Conservation (phyloP, 2,329 filamentous ascomycete genomes). For the Pseudogymnoascus sp. region DNA sequence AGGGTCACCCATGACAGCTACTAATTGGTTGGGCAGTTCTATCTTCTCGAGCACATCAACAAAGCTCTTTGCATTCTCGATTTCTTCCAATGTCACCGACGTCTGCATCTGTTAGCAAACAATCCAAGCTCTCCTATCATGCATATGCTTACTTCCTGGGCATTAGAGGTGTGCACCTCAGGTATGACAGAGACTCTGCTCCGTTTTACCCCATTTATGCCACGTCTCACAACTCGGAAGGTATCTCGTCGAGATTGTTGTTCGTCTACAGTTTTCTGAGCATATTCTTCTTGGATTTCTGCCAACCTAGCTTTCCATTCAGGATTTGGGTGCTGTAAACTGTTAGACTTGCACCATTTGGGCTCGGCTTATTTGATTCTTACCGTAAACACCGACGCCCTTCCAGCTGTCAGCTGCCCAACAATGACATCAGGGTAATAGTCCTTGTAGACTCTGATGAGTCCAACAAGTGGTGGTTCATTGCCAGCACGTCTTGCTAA, state of each 20-base stretch:
- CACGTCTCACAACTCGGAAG: constrained; percentile 57
- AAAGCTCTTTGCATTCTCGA: constrained; percentile 63
- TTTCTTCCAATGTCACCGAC: constrained; percentile 67
- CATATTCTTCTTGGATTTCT: constrained; percentile 55
- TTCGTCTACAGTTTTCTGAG: constrained; percentile 40
- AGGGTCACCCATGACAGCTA: constrained; percentile 68
- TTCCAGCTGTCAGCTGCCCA: constrained; percentile 56
- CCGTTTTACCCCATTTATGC: constrained; percentile 37
- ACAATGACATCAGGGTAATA: constrained; percentile 87
- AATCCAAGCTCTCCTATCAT: neutral
- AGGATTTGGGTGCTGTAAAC: constrained; percentile 59
- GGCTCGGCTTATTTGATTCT: neutral
- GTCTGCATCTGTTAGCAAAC: constrained; percentile 38
- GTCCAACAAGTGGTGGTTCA: constrained; percentile 65
- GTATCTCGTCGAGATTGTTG: constrained; percentile 39
- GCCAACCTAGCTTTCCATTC: constrained; percentile 66
- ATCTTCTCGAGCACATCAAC: constrained; percentile 69
- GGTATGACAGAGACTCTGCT: constrained; percentile 52
- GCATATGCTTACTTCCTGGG: constrained; percentile 49
- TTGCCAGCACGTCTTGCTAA: constrained; percentile 57
- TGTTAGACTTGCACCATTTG: constrained; percentile 20
- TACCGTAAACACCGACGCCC: constrained; percentile 56
- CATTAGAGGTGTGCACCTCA: constrained; percentile 65
- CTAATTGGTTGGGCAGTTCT: constrained; percentile 73
- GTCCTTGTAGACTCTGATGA: constrained; percentile 79